Conservation (phyloP, 306 rosid species). For the Malus sylvestris region DNA sequence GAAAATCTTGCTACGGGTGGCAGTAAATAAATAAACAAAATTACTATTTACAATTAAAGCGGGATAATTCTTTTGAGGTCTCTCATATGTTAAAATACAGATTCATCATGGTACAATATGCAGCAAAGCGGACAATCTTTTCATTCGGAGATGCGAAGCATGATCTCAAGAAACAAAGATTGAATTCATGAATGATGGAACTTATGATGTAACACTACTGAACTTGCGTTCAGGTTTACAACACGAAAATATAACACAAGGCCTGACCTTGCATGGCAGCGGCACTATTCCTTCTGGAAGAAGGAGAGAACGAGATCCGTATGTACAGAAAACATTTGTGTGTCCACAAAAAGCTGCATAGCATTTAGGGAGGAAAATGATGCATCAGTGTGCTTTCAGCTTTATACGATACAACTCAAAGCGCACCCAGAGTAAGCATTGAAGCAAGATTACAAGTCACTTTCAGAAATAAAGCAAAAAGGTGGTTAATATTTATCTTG, state of each 20-base stretch:
- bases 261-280: conserved; percentile 3
- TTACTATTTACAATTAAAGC: not conserved
- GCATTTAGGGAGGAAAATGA: conserved; percentile 14
- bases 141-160: conserved; percentile 5
- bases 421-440: not conserved
- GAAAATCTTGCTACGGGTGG: not conserved
- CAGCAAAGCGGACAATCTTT: not conserved
- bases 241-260: conserved; percentile 3
- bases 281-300: conserved; percentile 78
- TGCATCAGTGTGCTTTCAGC: conserved; percentile 5
- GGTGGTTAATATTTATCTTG: not conserved
- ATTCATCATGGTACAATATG: not conserved
- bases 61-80: not conserved
- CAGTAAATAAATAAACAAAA: not conserved
- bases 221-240: conserved; percentile 48
- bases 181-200: conserved; percentile 20
- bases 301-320: conserved; percentile 92
- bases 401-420: not conserved
- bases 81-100: not conserved
- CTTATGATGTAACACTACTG: conserved; percentile 34
- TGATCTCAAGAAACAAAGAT: conserved; percentile 10
- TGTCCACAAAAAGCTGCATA: conserved; percentile 80
- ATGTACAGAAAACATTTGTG: conserved; percentile 88
- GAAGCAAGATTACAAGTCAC: not conserved
- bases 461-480: not conserved